These are phyloP conservation scores for Phylloboletellus chloephorus DNA, from an alignment of 1,284 basidiomycete species.

Conservation along the genomic window DNA sequence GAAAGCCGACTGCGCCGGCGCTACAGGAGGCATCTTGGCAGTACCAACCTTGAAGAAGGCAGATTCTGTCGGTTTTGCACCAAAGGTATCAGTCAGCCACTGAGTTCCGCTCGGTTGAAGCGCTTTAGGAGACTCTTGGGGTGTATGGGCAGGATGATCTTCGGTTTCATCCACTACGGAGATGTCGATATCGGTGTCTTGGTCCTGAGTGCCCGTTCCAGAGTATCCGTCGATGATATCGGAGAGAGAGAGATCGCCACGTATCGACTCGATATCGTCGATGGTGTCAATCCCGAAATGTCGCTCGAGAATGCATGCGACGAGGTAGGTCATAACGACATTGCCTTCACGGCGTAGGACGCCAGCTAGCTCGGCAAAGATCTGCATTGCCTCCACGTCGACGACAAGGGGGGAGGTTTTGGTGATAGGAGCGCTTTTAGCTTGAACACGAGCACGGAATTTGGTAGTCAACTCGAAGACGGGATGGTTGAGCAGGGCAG, in stretches of 20 bases:
- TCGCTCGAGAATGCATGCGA: constrained; percentile 69
- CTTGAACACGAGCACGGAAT: constrained; percentile 78
- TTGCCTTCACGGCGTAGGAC: constrained; percentile 55
- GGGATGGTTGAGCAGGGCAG: constrained; percentile 63
- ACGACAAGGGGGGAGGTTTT: constrained; percentile 58
- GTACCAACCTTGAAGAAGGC: constrained; percentile 9
- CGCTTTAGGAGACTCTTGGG: constrained; percentile 9
- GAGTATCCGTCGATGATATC: constrained; percentile 80
- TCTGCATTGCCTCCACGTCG: constrained; percentile 59
- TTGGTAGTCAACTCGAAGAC: constrained; percentile 78
- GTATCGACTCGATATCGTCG: constrained; percentile 71
- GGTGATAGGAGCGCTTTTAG: constrained; percentile 71
- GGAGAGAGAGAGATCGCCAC: constrained; percentile 52
- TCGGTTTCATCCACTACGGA: constrained; percentile 23
- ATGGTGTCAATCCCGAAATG: constrained; percentile 69
- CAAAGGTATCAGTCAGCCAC: constrained; percentile 39
- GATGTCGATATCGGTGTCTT: constrained; percentile 27
- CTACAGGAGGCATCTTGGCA: constrained; percentile 12
- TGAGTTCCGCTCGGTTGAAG: constrained; percentile 34
- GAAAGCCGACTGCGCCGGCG: constrained; percentile 36
- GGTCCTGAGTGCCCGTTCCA: constrained; percentile 22
- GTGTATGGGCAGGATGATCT: constrained; percentile 10
- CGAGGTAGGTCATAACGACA: constrained; percentile 66
- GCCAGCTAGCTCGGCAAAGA: constrained; percentile 54
- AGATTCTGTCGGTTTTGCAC: constrained; percentile 25